Percentiles rank a stretch among this genome's conserved stretches.
Evolutionary conservation across 1,139 yeast species (phyloP).

Genomic region (Kodamaea ohmeri): DNA sequence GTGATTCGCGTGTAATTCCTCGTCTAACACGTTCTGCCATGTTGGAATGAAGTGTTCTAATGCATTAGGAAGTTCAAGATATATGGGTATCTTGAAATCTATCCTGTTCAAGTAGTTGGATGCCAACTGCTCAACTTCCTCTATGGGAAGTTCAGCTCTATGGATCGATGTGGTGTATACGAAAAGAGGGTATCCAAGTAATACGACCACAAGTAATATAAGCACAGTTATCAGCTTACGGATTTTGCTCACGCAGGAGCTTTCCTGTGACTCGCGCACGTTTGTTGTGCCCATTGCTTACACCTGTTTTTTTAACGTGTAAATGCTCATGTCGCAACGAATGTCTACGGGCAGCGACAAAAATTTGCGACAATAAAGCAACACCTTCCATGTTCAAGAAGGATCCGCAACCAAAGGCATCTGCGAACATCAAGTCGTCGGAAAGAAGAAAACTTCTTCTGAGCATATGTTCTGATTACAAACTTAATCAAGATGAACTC

Average conservation of each 20-base stretch:
- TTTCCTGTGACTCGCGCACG: constrained; percentile 7
- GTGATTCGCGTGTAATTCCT: constrained; percentile 19
- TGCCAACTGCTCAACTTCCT: constrained; percentile 45
- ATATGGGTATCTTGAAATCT: constrained; percentile 54
- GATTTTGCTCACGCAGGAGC: constrained; percentile 9
- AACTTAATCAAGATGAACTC: constrained; percentile 43
- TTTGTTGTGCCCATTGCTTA: constrained; percentile 1
- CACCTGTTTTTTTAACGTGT: constrained; percentile 3
- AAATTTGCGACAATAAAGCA: no score
- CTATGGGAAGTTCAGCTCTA: constrained; percentile 69
- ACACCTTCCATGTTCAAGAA: constrained; percentile 20
- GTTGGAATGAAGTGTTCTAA: constrained; percentile 24
- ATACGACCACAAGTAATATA: constrained; percentile 32
- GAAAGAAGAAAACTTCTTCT: constrained; percentile 66
- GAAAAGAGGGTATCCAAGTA: constrained; percentile 77
- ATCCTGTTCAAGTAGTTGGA: constrained; percentile 34
- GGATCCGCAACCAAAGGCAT: constrained; percentile 55
- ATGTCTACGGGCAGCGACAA: background rate
- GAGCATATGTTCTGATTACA: constrained; percentile 45
- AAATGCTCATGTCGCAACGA: background rate
- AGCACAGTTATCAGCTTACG: constrained; percentile 23
- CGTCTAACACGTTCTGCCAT: constrained; percentile 34
- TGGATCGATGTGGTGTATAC: constrained; percentile 65
- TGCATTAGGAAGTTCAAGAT: constrained; percentile 40
- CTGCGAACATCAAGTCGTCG: constrained; percentile 76